Conservation (phyloP, 352 stramenopile genomes). For the Aphanomyces stellatus region DNA sequence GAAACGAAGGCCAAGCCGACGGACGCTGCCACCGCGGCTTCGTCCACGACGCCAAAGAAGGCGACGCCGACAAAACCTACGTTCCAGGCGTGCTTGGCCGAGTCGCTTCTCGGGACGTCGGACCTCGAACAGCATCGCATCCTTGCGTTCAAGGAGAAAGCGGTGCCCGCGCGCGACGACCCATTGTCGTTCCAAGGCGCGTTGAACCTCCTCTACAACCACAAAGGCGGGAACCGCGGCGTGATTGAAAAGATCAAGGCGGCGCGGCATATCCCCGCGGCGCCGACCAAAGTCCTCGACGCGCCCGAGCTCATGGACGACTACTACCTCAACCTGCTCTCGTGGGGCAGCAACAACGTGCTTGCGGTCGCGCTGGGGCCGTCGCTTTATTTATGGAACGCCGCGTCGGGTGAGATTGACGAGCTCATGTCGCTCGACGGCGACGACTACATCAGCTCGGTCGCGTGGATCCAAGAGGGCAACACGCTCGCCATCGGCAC, state of each 20-base stretch:
- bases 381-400: constrained; percentile 92
- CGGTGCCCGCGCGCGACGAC: constrained; percentile 83
- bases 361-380: constrained; percentile 85
- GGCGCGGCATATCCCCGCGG: constrained; percentile 94
- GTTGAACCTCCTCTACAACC: constrained; percentile 95
- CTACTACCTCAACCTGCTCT: constrained; percentile 93
- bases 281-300: constrained; percentile 91
- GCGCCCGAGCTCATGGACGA: constrained; percentile 90
- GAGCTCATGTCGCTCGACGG: constrained; percentile 85
- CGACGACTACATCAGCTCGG: constrained; percentile 87
- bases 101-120: constrained; percentile 67
- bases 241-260: constrained; percentile 71
- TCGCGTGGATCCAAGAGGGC: constrained; percentile 78
- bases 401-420: constrained; percentile 78
- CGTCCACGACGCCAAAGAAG: neutral
- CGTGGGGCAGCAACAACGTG: constrained; percentile 86
- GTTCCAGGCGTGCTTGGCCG: constrained; percentile 76
- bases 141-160: constrained; percentile 96
- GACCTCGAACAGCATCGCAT: constrained; percentile 88
- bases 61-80: constrained; percentile 22
- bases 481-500: constrained; percentile 87
- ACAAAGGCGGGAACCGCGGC: constrained; percentile 55
- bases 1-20: constrained; percentile 27
- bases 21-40: neutral
- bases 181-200: constrained; percentile 93